Evolutionary conservation across 805 yeast genomes (phyloP).

Genomic region (Candida chauliodis): DNA sequence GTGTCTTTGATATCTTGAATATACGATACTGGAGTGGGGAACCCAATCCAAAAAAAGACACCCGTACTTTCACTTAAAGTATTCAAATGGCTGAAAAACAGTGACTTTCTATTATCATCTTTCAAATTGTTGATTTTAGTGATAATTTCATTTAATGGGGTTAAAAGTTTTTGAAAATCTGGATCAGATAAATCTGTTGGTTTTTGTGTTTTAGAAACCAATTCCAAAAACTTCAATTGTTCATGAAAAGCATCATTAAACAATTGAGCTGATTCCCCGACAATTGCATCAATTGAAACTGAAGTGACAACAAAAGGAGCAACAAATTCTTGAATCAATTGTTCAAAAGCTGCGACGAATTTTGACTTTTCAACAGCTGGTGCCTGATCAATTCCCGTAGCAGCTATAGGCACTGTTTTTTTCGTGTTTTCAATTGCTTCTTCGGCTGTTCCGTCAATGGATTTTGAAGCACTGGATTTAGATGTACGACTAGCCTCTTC

Average conservation of each 20-base stretch:
- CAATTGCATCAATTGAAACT: constrained; percentile 49
- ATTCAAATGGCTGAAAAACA: constrained; percentile 66
- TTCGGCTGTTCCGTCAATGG: constrained; percentile 1
- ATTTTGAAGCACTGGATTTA: neutral
- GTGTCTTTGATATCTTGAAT: constrained; percentile 85
- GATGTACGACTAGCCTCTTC: constrained; percentile 41
- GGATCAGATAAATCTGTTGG: constrained; percentile 55
- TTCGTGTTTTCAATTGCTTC: constrained; percentile 3
- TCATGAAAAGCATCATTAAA: constrained; percentile 53
- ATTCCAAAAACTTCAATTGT: constrained; percentile 56
- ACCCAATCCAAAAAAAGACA: constrained; percentile 86
- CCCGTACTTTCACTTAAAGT: constrained; percentile 88
- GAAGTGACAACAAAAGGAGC: constrained; percentile 59
- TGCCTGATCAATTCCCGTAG: constrained; percentile 10
- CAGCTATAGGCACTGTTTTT: constrained; percentile 10
- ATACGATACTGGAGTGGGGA: constrained; percentile 68
- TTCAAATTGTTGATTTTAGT: constrained; percentile 58
- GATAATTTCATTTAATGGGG: constrained; percentile 65
- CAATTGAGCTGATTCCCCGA: constrained; percentile 51
- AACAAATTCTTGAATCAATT: constrained; percentile 48
- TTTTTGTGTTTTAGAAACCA: constrained; percentile 59
- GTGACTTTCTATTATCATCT: constrained; percentile 70
- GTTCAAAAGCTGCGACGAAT: constrained; percentile 51
- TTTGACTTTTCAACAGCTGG: constrained; percentile 31
- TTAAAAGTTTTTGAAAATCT: constrained; percentile 50